Conservation (phyloP, 306 rosid species). For the Begonia masoniana region DNA sequence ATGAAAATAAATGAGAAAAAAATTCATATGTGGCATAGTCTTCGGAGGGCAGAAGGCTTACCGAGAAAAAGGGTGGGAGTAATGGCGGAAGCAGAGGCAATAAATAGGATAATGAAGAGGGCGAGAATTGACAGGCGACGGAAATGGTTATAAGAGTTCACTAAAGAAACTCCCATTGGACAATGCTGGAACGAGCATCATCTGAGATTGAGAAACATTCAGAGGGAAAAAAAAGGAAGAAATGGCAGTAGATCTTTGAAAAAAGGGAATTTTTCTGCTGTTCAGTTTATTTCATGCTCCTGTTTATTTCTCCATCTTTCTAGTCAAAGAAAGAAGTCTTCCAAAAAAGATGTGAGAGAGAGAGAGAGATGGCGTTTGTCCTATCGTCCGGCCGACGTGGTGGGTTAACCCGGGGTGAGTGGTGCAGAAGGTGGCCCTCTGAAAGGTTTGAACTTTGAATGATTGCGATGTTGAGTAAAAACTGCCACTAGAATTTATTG, state of each 20-base stretch:
- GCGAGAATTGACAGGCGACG: conserved; percentile 20
- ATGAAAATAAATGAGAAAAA: neutral
- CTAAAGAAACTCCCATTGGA: conserved; percentile 29
- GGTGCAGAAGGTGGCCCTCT: too few relatives aligned
- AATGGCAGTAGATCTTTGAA: neutral
- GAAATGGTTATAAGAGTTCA: conserved; percentile 4
- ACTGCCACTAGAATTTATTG: neutral
- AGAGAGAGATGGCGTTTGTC: conserved; percentile 16
- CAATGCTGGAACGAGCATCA: conserved; percentile 14
- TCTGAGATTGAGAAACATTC: conserved; percentile 1
- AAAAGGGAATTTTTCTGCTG: neutral
- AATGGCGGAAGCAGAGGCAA: conserved; percentile 23
- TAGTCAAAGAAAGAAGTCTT: conserved; percentile 35
- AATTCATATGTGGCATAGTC: neutral
- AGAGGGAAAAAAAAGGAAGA: neutral
- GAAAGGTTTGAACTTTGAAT: conserved; percentile 13
- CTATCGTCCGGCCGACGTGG: conserved; percentile 15
- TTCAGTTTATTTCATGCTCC: neutral
- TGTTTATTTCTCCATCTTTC: neutral
- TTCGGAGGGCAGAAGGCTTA: conserved; percentile 10
- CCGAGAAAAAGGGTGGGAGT: conserved; percentile 26
- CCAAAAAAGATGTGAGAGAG: conserved; percentile 8
- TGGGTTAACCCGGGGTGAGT: neutral
- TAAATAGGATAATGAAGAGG: conserved; percentile 39
- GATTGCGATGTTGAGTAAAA: conserved; percentile 18